A percentile compares a stretch with the other conserved stretches of the same genome.
Evolutionary conservation across 2,329 filamentous ascomycete genomes (phyloP).

Genomic region (Cladosporium sp.): DNA sequence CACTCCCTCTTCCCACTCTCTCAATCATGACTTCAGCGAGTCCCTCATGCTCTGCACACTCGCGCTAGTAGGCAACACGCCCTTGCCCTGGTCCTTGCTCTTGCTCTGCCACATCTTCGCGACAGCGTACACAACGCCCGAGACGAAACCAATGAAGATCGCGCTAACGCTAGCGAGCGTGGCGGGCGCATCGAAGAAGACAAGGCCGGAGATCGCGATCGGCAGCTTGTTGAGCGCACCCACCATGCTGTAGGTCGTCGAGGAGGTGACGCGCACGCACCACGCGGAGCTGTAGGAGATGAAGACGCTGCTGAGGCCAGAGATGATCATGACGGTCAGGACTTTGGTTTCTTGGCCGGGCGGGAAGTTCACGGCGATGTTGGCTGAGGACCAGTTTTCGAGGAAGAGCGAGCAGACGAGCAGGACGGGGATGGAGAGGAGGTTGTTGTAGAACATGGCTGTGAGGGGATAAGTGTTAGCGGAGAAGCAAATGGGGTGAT

Average conservation of each 20-base stretch:
- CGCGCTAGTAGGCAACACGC: constrained; percentile 63
- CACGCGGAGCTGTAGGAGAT: constrained; percentile 99
- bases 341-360: constrained; percentile 58
- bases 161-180: constrained; percentile 88
- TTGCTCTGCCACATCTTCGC: constrained; percentile 77
- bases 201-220: constrained; percentile 80
- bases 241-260: constrained; percentile 98
- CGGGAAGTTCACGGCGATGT: constrained; percentile 85
- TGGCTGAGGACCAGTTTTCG: constrained; percentile 87
- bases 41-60: constrained; percentile 89
- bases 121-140: constrained; percentile 82
- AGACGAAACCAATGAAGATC: constrained; percentile 85
- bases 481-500: constrained; percentile 1
- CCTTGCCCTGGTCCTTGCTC: constrained; percentile 48
- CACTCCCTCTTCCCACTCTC: background rate
- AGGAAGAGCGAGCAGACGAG: constrained; percentile 71
- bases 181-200: constrained; percentile 93
- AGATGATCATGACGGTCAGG: constrained; percentile 78
- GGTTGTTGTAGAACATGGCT: constrained; percentile 99
- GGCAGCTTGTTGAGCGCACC: constrained; percentile 97
- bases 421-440: constrained; percentile 90
- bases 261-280: constrained; percentile 96
- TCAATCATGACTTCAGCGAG: constrained; percentile 53
- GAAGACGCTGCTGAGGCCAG: constrained; percentile 86
- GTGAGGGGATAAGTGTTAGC: constrained; percentile 2